A percentile compares a stretch with the other conserved stretches of the same genome.
Conservation (phyloP, 352 stramenopile genomes). For the Phytophthora parvispora region DNA sequence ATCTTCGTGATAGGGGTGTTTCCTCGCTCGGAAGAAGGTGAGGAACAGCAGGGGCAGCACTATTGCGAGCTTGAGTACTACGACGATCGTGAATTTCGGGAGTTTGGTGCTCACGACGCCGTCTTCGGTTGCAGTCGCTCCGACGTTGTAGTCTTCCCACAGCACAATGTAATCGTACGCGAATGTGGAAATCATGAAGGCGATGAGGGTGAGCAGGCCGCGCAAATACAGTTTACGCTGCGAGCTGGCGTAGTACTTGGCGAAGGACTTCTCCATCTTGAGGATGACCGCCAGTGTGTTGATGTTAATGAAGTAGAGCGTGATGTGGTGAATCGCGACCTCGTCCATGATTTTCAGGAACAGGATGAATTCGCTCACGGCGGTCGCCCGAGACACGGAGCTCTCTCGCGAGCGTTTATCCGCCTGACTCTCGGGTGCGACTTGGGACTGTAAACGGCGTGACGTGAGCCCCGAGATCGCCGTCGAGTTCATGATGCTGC, state of each 20-base stretch:
- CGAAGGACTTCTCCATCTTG: constrained; percentile 85
- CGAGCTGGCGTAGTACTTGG: constrained; percentile 82
- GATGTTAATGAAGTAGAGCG: constrained; percentile 88
- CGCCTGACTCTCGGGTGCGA: constrained; percentile 43
- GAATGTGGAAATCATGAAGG: constrained; percentile 78
- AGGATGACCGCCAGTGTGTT: constrained; percentile 70
- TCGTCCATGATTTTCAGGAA: constrained; percentile 89
- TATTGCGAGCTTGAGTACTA: constrained; percentile 69
- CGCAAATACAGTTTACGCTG: constrained; percentile 74
- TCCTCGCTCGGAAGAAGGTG: constrained; percentile 75
- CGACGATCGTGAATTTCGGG: constrained; percentile 74
- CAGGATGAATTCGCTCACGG: constrained; percentile 78
- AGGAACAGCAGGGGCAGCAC: constrained; percentile 71
- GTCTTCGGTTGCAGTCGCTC: constrained; percentile 30
- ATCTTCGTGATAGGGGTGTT: constrained; percentile 67
- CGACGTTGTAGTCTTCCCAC: constrained; percentile 60
- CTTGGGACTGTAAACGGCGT: constrained; percentile 33
- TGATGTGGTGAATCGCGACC: constrained; percentile 82
- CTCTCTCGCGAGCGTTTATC: constrained; percentile 61
- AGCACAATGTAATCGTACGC: constrained; percentile 83
- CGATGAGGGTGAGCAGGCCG: constrained; percentile 64
- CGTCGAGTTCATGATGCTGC: constrained; percentile 33
- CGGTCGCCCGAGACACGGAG: constrained; percentile 58
- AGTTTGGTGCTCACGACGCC: constrained; percentile 39
- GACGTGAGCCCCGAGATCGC: constrained; percentile 34